Evolutionary conservation across 1,284 basidiomycete species (phyloP).

Genomic region (Leccinum huronense): DNA sequence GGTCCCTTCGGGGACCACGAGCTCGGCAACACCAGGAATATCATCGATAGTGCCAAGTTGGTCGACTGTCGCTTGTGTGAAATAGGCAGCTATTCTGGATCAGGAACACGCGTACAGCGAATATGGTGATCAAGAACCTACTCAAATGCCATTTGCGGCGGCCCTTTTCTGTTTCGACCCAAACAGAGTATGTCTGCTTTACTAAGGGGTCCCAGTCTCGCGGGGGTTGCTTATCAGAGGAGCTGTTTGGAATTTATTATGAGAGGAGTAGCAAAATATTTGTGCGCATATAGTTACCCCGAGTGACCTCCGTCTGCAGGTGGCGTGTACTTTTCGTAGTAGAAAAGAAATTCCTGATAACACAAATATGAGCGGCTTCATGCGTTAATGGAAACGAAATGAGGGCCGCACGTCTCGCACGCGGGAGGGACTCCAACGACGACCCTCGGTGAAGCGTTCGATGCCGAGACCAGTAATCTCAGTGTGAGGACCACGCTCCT

Average conservation of each 20-base stretch:
- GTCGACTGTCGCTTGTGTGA: slow-evolving; percentile 69
- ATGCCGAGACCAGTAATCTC: slow-evolving; percentile 76
- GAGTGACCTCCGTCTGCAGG: slow-evolving; percentile 43
- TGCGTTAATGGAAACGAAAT: slow-evolving; percentile 1
- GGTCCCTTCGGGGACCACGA: slow-evolving; percentile 56
- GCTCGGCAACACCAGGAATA: slow-evolving; percentile 49
- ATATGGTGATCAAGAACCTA: slow-evolving; percentile 36
- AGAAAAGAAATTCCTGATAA: slow-evolving; percentile 73
- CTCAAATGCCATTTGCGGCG: slow-evolving; percentile 78
- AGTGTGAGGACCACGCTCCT: slow-evolving; percentile 74
- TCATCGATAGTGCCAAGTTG: slow-evolving; percentile 64
- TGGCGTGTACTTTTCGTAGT: slow-evolving; percentile 68
- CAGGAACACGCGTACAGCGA: slow-evolving; percentile 13
- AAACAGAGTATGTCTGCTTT: slow-evolving; percentile 78
- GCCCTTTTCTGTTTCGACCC: slow-evolving; percentile 59
- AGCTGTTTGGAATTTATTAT: slow-evolving; percentile 25
- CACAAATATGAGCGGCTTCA: slow-evolving; percentile 7
- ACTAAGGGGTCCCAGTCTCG: slow-evolving; percentile 70
- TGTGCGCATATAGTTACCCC: slow-evolving; percentile 36
- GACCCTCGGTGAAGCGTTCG: slow-evolving; percentile 75
- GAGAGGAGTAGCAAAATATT: slow-evolving; percentile 13
- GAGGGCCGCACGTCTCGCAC: slow-evolving; percentile 65
- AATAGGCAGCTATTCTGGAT: slow-evolving; percentile 62
- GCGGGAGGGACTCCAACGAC: slow-evolving; percentile 74
- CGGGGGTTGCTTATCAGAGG: slow-evolving; percentile 46